Evolutionary conservation across 139 green algal species (phyloP).

Genomic region (Auxenochlorella pyrenoidosa): DNA sequence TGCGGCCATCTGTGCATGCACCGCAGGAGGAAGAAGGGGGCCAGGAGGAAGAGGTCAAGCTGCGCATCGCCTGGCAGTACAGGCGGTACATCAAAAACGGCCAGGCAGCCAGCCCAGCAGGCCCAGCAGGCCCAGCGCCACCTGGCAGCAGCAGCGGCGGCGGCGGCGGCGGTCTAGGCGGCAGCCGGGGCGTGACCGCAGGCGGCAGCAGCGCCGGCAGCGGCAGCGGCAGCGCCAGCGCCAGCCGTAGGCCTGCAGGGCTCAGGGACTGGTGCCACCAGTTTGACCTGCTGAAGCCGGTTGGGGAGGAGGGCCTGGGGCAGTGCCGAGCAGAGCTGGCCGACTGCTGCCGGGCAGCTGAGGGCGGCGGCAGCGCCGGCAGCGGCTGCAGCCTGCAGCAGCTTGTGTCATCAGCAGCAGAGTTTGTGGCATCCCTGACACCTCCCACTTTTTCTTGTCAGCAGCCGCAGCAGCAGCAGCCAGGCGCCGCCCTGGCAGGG

Average conservation of each 20-base stretch:
- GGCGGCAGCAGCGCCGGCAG: conserved; percentile 25
- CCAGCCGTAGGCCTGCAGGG: conserved; percentile 42
- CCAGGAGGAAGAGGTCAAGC: conserved; percentile 38
- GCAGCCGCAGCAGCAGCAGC: not conserved
- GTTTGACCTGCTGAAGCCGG: conserved; percentile 68
- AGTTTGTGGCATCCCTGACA: conserved; percentile 11
- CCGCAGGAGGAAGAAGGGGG: conserved; percentile 3
- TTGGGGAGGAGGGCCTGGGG: conserved; percentile 38
- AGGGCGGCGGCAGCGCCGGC: not conserved
- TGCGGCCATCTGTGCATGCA: too few species aligned
- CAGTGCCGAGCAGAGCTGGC: conserved; percentile 9
- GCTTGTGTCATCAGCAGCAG: not conserved
- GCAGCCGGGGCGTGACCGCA: not conserved
- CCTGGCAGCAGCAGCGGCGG: not conserved
- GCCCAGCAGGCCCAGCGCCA: not conserved
- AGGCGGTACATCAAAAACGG: conserved; percentile 74
- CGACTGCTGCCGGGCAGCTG: not conserved
- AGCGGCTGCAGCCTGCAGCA: conserved; percentile 1
- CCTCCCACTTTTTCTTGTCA: not conserved
- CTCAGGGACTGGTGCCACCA: conserved; percentile 76
- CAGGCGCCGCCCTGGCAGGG: not conserved
- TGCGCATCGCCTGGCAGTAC: conserved; percentile 93
- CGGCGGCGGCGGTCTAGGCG: not conserved
- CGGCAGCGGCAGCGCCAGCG: not conserved
- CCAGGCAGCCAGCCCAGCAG: conserved; percentile 32